These are phyloP conservation scores for Trichosporon sp. DNA, from an alignment of 1,284 basidiomycete genomes.

Conservation along the genomic window DNA sequence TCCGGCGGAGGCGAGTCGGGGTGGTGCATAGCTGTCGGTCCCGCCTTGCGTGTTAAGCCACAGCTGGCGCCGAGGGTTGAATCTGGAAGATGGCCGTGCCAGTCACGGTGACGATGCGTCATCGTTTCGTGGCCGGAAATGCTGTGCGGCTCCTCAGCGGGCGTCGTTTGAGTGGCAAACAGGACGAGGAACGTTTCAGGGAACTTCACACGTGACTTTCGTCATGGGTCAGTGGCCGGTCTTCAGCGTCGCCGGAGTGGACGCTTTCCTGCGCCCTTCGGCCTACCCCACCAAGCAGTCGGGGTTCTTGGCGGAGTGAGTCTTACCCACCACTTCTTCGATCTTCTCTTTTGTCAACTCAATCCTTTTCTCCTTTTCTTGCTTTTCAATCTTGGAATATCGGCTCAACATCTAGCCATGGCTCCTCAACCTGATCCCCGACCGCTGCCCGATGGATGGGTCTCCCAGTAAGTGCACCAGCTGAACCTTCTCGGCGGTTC, in stretches of 20 bases:
- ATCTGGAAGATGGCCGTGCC: not conserved
- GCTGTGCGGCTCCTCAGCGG: not conserved
- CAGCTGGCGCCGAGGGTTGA: not conserved
- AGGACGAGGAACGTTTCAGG: not conserved
- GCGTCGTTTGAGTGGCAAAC: not conserved
- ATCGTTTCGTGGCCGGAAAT: not conserved
- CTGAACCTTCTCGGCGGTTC: not conserved
- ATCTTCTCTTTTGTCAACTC: not conserved
- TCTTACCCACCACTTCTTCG: not conserved
- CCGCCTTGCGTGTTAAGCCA: not conserved
- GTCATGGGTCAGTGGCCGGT: not conserved
- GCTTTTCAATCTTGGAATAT: not conserved
- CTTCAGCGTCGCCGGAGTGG: not conserved
- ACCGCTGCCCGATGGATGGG: constrained; percentile 46
- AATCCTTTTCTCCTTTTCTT: not conserved
- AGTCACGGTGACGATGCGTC: not conserved
- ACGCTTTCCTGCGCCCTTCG: not conserved
- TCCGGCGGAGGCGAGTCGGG: constrained; percentile 13
- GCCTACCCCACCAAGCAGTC: not conserved
- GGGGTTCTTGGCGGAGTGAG: not conserved
- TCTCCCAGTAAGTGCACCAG: constrained; percentile 35
- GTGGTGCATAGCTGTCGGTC: not conserved
- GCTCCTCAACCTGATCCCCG: constrained; percentile 36
- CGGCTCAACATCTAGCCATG: not conserved
- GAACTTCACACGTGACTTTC: not conserved